Percentiles rank a stretch among this genome's conserved stretches.
Conservation (phyloP, 169 alveolate species). For the Plasmodium knowlesi region DNA sequence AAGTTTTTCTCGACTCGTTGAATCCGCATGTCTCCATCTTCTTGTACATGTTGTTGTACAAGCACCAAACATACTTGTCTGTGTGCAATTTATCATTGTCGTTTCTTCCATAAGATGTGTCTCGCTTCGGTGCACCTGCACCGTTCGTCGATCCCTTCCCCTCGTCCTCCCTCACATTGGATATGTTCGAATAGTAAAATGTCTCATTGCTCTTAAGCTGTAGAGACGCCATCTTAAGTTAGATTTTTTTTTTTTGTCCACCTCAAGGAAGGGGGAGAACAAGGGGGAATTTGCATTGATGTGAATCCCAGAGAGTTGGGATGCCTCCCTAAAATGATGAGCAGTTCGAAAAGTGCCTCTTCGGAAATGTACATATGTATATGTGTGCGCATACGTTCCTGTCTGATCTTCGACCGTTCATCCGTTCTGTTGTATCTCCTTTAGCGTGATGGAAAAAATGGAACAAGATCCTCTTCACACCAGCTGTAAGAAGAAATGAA, state of each 20-base stretch:
- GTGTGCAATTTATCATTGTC: conserved; percentile 26
- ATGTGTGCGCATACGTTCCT: not conserved
- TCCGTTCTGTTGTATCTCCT: not conserved
- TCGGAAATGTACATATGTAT: not conserved
- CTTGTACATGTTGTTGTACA: conserved; percentile 44
- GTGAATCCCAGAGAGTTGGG: not conserved
- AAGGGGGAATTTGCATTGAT: not conserved
- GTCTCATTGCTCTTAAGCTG: conserved; percentile 55
- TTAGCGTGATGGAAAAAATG: not conserved
- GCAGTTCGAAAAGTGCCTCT: not conserved
- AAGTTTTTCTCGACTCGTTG: conserved; percentile 5
- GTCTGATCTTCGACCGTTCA: not conserved
- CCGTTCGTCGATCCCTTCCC: not conserved
- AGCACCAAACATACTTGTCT: conserved; percentile 53
- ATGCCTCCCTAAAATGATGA: not conserved
- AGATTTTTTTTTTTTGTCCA: not conserved
- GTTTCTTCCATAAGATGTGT: not conserved
- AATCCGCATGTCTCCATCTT: conserved; percentile 46
- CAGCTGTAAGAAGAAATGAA: not conserved
- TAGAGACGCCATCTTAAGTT: conserved; percentile 31
- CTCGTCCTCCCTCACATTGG: conserved; percentile 27
- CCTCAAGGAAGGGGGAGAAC: not conserved
- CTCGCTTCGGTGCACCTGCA: not conserved
- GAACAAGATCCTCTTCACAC: not conserved
- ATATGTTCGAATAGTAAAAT: conserved; percentile 34